Conservation (phyloP, 805 yeast genomes). For the Lipomyces anomalus region DNA sequence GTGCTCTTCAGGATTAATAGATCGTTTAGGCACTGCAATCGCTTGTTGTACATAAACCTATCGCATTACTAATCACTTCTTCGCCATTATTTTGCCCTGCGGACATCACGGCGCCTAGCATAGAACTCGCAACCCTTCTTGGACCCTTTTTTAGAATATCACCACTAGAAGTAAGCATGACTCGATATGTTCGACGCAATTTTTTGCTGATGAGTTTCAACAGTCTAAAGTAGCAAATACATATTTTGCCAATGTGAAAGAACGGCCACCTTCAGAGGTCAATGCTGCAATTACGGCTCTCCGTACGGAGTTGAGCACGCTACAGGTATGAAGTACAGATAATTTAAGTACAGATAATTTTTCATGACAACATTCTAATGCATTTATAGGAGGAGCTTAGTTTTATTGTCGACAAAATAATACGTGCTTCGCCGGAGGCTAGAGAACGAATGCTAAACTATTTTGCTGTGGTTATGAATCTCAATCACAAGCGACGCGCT, state of each 20-base stretch:
- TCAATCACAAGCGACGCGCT: constrained; percentile 82
- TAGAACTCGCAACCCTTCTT: constrained; percentile 58
- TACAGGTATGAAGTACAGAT: constrained; percentile 26
- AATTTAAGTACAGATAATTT: constrained; percentile 10
- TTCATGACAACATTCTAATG: not conserved
- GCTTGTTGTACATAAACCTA: constrained; percentile 54
- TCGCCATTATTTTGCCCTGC: constrained; percentile 50
- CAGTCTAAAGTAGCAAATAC: constrained; percentile 19
- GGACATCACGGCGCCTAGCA: constrained; percentile 43
- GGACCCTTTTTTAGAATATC: constrained; percentile 76
- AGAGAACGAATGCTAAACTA: constrained; percentile 60
- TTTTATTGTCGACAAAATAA: constrained; percentile 61
- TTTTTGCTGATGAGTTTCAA: not conserved
- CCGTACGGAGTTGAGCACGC: constrained; percentile 55
- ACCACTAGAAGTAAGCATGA: constrained; percentile 47
- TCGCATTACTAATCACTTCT: constrained; percentile 54
- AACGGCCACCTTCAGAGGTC: constrained; percentile 40
- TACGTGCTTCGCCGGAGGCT: constrained; percentile 64
- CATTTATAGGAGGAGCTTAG: constrained; percentile 65
- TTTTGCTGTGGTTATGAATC: constrained; percentile 68
- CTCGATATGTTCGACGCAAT: not conserved
- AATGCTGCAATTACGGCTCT: constrained; percentile 51
- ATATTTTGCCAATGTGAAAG: constrained; percentile 27
- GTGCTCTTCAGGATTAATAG: not conserved
- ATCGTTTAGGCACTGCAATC: constrained; percentile 38